A percentile compares a stretch with the other conserved stretches of the same genome.
Evolutionary conservation across 129 eudicot species (phyloP).

Genomic region (Rutidosis leptorrhynchoides): DNA sequence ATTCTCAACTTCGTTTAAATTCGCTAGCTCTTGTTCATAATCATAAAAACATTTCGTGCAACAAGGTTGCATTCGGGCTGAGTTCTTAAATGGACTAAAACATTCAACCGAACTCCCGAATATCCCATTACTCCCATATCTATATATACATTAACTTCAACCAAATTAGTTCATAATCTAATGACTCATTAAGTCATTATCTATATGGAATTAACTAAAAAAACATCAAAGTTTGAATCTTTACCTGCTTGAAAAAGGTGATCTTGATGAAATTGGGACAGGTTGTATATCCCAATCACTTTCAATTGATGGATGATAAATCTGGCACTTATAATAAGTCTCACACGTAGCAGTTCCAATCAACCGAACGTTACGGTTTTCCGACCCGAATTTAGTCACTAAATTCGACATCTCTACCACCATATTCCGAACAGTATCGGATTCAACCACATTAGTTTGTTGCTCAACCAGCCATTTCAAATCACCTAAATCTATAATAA

Average conservation of each 20-base stretch:
- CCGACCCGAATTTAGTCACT: slow-evolving; percentile 27
- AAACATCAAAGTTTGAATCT: neutral
- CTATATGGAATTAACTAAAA: neutral
- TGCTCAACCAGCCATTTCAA: slow-evolving; percentile 80
- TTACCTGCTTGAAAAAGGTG: slow-evolving; percentile 47
- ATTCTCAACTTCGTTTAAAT: slow-evolving; percentile 42
- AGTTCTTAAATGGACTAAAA: slow-evolving; percentile 43
- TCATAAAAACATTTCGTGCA: slow-evolving; percentile 72
- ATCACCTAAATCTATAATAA: slow-evolving; percentile 72
- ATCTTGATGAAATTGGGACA: slow-evolving; percentile 74
- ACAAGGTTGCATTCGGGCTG: slow-evolving; percentile 36
- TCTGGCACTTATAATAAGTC: slow-evolving; percentile 82
- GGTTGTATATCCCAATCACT: slow-evolving; percentile 94
- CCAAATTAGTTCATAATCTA: slow-evolving; percentile 11
- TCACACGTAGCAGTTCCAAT: slow-evolving; percentile 82
- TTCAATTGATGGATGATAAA: slow-evolving; percentile 76
- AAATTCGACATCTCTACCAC: slow-evolving; percentile 59
- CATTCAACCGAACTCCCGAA: slow-evolving; percentile 57
- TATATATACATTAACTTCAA: slow-evolving; percentile 12
- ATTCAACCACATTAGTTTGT: slow-evolving; percentile 29
- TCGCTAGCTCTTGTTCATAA: slow-evolving; percentile 60
- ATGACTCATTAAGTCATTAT: neutral
- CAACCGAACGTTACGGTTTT: slow-evolving; percentile 50
- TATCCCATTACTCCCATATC: slow-evolving; percentile 57
- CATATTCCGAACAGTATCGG: slow-evolving; percentile 29